These are phyloP conservation scores for Nakazawaea siamensis DNA, from an alignment of 805 yeast species.

Conservation along the genomic window DNA sequence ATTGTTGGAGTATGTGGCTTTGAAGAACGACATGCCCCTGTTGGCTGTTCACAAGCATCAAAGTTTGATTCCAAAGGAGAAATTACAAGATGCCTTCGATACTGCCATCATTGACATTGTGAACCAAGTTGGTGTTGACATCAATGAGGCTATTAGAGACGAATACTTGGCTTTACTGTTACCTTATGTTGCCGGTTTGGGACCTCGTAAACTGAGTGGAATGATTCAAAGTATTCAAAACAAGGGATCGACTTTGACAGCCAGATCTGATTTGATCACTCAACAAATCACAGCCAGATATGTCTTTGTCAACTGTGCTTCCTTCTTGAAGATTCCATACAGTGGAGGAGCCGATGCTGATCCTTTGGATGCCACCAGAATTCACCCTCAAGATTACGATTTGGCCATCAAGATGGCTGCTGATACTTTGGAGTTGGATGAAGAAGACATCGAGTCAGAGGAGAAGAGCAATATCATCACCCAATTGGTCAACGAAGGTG, in stretches of 20 bases:
- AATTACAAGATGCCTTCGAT: conserved; percentile 58
- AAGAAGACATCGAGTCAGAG: conserved; percentile 75
- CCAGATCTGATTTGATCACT: conserved; percentile 77
- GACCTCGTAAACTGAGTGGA: conserved; percentile 91
- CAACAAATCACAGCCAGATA: conserved; percentile 70
- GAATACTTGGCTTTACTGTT: conserved; percentile 61
- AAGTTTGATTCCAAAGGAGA: conserved; percentile 55
- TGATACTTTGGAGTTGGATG: conserved; percentile 93
- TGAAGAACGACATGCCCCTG: conserved; percentile 67
- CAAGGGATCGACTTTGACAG: conserved; percentile 52
- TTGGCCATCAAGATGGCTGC: conserved; percentile 96
- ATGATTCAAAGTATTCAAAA: conserved; percentile 72
- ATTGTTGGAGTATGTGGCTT: conserved; percentile 76
- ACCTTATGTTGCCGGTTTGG: conserved; percentile 83
- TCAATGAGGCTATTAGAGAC: conserved; percentile 81
- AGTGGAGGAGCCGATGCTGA: conserved; percentile 64
- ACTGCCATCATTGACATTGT: conserved; percentile 84
- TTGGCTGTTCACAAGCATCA: conserved; percentile 65
- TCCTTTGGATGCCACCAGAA: conserved; percentile 86
- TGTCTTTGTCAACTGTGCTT: conserved; percentile 86
- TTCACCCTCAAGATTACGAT: conserved; percentile 97
- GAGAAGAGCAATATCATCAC: conserved; percentile 77
- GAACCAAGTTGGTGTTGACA: conserved; percentile 87
- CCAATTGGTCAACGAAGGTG: conserved; percentile 64
- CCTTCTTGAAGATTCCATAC: conserved; percentile 74